Percentiles rank a stretch among this genome's conserved stretches.
phyloP scores from a whole-genome alignment of 1,284 basidiomycete genomes.

The Microbotryum silenes-acaulis region DNA sequence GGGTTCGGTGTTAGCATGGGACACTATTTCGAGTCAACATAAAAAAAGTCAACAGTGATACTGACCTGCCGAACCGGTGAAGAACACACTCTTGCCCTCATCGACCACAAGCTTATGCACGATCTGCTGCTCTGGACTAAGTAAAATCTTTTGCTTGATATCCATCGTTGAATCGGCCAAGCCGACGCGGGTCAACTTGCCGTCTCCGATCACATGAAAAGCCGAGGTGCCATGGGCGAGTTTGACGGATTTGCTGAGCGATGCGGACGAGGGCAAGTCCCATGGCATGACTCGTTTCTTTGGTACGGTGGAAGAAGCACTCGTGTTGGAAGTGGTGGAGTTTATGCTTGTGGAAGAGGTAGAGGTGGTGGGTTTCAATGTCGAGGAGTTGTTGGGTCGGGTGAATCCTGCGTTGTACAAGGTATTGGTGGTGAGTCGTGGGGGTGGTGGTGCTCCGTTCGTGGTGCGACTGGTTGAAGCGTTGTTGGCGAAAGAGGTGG shows the following conservation, averaged over 20 bases:
- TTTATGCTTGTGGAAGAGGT: neutral
- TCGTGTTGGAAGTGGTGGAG: neutral
- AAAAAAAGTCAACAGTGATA: constrained; percentile 30
- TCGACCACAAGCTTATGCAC: constrained; percentile 66
- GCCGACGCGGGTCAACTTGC: constrained; percentile 11
- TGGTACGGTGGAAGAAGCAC: neutral
- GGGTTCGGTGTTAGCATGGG: no score
- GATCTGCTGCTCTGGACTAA: constrained; percentile 75
- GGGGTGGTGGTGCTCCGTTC: neutral
- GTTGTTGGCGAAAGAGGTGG: neutral
- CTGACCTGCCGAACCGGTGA: constrained; percentile 91
- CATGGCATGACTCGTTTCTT: constrained; percentile 26
- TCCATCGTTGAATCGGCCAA: constrained; percentile 26
- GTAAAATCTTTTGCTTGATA: constrained; percentile 44
- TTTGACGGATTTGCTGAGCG: constrained; percentile 16
- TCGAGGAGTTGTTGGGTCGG: neutral
- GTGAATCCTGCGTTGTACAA: constrained; percentile 9
- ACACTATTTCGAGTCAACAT: neutral
- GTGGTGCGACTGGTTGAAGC: neutral
- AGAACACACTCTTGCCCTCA: constrained; percentile 74
- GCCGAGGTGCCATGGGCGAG: constrained; percentile 3
- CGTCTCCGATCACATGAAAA: neutral
- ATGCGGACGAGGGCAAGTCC: constrained; percentile 4
- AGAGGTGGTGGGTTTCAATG: neutral
- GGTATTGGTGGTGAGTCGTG: neutral